Conservation (phyloP, 495 filamentous ascomycete genomes). For the Patellaria atrata region DNA sequence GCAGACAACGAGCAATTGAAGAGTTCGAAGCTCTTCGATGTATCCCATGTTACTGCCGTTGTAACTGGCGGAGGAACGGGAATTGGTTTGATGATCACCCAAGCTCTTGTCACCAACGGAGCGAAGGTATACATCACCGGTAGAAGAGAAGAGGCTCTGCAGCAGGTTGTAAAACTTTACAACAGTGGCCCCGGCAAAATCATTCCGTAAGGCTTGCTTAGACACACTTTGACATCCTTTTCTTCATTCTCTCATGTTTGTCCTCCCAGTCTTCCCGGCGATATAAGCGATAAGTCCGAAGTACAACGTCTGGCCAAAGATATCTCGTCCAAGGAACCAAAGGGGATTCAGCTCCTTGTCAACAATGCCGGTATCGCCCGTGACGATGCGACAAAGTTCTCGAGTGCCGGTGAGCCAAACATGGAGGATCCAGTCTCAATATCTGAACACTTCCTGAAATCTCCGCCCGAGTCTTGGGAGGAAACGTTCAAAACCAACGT, state of each 20-base stretch:
- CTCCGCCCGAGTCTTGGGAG: slow-evolving; percentile 31
- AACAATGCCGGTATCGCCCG: slow-evolving; percentile 29
- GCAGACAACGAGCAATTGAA: slow-evolving; percentile 19
- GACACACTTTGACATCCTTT: background rate
- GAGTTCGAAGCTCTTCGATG: slow-evolving; percentile 25
- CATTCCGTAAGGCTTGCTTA: slow-evolving; percentile 6
- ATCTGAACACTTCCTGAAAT: slow-evolving; percentile 32
- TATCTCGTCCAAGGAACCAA: slow-evolving; percentile 21
- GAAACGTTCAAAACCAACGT: slow-evolving; percentile 40
- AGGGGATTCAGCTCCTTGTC: slow-evolving; percentile 25
- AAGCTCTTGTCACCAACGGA: slow-evolving; percentile 64
- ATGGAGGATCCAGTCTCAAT: slow-evolving; percentile 25
- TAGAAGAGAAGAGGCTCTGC: slow-evolving; percentile 20
- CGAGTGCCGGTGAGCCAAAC: slow-evolving; percentile 18
- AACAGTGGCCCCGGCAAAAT: slow-evolving; percentile 17
- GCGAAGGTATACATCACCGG: slow-evolving; percentile 41
- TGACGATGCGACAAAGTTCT: slow-evolving; percentile 24
- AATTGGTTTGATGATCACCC: slow-evolving; percentile 65
- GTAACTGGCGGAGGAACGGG: slow-evolving; percentile 27
- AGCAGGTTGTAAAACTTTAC: slow-evolving; percentile 21
- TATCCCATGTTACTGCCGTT: slow-evolving; percentile 23
- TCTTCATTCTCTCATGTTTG: no score
- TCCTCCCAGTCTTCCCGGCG: slow-evolving; percentile 15
- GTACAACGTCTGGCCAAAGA: slow-evolving; percentile 20
- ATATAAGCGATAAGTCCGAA: slow-evolving; percentile 23